A percentile compares a stretch with the other conserved stretches of the same genome.
Conservation (phyloP, 768 basidiomycete species). For the Rhizopogon sp. region DNA sequence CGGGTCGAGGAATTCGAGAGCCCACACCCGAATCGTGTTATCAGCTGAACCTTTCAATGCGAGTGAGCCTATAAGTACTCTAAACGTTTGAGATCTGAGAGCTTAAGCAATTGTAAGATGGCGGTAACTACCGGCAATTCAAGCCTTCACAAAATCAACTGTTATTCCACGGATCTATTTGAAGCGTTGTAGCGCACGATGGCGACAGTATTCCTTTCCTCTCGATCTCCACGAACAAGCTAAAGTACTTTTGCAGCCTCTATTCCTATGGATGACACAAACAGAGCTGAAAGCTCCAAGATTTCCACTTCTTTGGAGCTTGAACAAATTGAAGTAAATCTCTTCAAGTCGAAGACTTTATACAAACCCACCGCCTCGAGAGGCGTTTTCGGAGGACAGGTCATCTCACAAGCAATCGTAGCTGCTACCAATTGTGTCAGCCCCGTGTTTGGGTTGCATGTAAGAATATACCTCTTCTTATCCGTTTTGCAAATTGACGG, state of each 20-base stretch:
- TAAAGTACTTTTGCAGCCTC: not conserved
- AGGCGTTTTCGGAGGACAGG: slow-evolving; percentile 87
- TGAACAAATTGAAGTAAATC: slow-evolving; percentile 69
- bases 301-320: slow-evolving; percentile 75
- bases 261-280: slow-evolving; percentile 30
- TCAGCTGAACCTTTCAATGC: not conserved
- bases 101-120: too few species aligned
- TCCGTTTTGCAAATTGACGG: not conserved
- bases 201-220: not conserved
- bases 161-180: too few species aligned
- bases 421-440: slow-evolving; percentile 75
- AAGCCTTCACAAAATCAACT: too few species aligned
- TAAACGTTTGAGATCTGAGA: too few species aligned
- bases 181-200: not conserved
- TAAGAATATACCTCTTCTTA: slow-evolving; percentile 33
- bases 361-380: slow-evolving; percentile 57
- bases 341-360: slow-evolving; percentile 75
- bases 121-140: too few species aligned
- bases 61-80: too few species aligned
- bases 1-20: too few species aligned
- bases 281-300: slow-evolving; percentile 57
- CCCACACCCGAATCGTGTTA: too few species aligned
- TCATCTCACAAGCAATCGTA: slow-evolving; percentile 83
- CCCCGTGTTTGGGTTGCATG: slow-evolving; percentile 63
- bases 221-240: not conserved